Conservation (phyloP, 257 asterid genomes). For the Avicennia marina region DNA sequence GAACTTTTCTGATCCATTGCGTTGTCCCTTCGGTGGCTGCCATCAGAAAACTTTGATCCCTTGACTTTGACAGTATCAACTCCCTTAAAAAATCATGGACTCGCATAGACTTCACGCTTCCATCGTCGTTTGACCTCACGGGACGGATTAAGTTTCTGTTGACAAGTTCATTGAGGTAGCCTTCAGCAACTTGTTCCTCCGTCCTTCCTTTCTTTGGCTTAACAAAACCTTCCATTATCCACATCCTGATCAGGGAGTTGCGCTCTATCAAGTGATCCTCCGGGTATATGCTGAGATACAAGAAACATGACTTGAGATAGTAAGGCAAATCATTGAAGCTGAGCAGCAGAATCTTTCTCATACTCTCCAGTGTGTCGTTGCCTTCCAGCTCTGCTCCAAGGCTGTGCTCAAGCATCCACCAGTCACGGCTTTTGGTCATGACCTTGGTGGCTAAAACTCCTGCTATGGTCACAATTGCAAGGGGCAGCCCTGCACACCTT, state of each 20-base stretch:
- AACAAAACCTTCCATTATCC: slow-evolving; percentile 29
- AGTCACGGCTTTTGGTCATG: neutral
- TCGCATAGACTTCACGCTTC: slow-evolving; percentile 14
- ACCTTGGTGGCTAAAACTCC: slow-evolving; percentile 4
- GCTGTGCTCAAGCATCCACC: neutral
- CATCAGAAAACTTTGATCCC: slow-evolving; percentile 2
- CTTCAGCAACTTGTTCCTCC: slow-evolving; percentile 26
- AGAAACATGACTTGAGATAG: slow-evolving; percentile 22
- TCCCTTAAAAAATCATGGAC: slow-evolving; percentile 18
- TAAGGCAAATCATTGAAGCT: slow-evolving; percentile 23
- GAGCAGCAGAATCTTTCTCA: slow-evolving; percentile 15
- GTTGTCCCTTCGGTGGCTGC: neutral
- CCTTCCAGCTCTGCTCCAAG: slow-evolving; percentile 3
- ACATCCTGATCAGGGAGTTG: slow-evolving; percentile 13
- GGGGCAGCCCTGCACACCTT: neutral
- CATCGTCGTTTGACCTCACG: slow-evolving; percentile 7
- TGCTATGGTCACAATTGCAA: neutral
- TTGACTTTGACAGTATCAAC: slow-evolving; percentile 17
- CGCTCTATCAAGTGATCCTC: slow-evolving; percentile 18
- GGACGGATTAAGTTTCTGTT: slow-evolving; percentile 21
- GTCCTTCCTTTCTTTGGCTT: slow-evolving; percentile 12
- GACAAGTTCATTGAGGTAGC: slow-evolving; percentile 24
- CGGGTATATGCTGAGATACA: slow-evolving; percentile 20
- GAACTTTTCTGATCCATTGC: neutral
- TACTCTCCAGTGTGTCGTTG: slow-evolving; percentile 5